Percentiles rank a stretch among this genome's conserved stretches.
These are phyloP conservation scores for Scleroderma citrinum DNA, from an alignment of 768 basidiomycete genomes.

Conservation along the genomic window DNA sequence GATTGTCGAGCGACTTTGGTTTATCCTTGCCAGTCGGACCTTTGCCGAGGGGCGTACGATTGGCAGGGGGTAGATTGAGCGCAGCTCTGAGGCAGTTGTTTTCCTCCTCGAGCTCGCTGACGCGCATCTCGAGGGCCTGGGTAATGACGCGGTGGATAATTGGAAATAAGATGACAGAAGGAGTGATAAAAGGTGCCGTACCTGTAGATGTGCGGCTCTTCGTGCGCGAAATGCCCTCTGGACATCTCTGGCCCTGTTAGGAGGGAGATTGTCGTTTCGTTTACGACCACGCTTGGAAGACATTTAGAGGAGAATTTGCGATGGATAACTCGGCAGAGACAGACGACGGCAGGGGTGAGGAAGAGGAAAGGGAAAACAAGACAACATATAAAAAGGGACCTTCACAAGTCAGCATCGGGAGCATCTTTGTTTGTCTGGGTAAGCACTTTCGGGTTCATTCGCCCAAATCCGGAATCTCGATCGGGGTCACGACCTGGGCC, in stretches of 20 bases:
- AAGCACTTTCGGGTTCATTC: conserved; percentile 15
- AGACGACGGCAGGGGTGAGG: conserved; percentile 26
- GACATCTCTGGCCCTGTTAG: conserved; percentile 75
- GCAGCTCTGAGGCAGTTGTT: conserved; percentile 67
- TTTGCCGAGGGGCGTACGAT: conserved; percentile 67
- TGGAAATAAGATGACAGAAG: conserved; percentile 33
- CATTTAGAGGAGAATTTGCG: conserved; percentile 44
- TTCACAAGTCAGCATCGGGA: conserved; percentile 25
- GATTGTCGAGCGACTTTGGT: conserved; percentile 46
- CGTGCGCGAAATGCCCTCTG: conserved; percentile 87
- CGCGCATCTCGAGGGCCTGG: conserved; percentile 77
- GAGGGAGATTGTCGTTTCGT: conserved; percentile 58
- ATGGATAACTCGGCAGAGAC: no score
- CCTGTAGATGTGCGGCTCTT: conserved; percentile 82
- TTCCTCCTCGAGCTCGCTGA: conserved; percentile 80
- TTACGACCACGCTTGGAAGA: conserved; percentile 87
- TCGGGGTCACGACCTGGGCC: conserved; percentile 30
- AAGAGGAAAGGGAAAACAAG: conserved; percentile 30
- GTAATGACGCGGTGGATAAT: conserved; percentile 23
- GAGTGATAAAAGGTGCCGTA: conserved; percentile 32
- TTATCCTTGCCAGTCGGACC: conserved; percentile 87
- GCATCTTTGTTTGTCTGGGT: conserved; percentile 31
- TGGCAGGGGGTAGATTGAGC: conserved; percentile 68
- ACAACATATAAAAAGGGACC: conserved; percentile 36
- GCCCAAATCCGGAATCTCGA: conserved; percentile 31